Conservation (phyloP, 345 rosid species). For the Pugionium cornutum region DNA sequence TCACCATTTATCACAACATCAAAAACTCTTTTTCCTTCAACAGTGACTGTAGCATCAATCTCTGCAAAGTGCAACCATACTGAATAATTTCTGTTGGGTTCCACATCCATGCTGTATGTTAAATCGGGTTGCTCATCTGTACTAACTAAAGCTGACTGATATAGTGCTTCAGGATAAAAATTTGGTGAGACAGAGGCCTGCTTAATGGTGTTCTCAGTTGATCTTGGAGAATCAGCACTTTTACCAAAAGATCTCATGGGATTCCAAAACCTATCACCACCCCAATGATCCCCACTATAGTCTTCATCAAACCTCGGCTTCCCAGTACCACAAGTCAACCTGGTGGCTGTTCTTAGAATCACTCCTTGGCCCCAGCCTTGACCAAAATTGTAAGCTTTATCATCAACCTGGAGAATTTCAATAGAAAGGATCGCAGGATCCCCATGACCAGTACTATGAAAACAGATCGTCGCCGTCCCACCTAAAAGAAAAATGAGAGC, state of each 20-base stretch:
- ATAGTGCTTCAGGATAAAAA: slow-evolving; percentile 83
- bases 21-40: slow-evolving; percentile 73
- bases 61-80: slow-evolving; percentile 95
- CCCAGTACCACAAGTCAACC: slow-evolving; percentile 80
- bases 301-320: slow-evolving; percentile 70
- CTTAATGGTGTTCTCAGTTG: slow-evolving; percentile 65
- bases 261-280: slow-evolving; percentile 97
- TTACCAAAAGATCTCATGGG: slow-evolving; percentile 59
- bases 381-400: slow-evolving; percentile 67
- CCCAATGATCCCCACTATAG: slow-evolving; percentile 83
- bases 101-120: slow-evolving; percentile 73
- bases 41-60: slow-evolving; percentile 70
- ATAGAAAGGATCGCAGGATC: slow-evolving; percentile 85
- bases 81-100: slow-evolving; percentile 87
- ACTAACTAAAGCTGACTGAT: slow-evolving; percentile 74
- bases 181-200: slow-evolving; percentile 72
- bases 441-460: slow-evolving; percentile 98
- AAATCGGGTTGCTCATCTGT: slow-evolving; percentile 69
- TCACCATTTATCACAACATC: slow-evolving; percentile 77
- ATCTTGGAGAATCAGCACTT: slow-evolving; percentile 57
- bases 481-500: slow-evolving; percentile 67
- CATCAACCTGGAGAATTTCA: slow-evolving; percentile 90
- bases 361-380: slow-evolving; percentile 53
- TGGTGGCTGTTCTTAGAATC: slow-evolving; percentile 69
- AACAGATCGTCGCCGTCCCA: slow-evolving; percentile 76